These are phyloP conservation scores for Mycena rebaudengoi DNA, from an alignment of 768 basidiomycete species.

Conservation along the genomic window DNA sequence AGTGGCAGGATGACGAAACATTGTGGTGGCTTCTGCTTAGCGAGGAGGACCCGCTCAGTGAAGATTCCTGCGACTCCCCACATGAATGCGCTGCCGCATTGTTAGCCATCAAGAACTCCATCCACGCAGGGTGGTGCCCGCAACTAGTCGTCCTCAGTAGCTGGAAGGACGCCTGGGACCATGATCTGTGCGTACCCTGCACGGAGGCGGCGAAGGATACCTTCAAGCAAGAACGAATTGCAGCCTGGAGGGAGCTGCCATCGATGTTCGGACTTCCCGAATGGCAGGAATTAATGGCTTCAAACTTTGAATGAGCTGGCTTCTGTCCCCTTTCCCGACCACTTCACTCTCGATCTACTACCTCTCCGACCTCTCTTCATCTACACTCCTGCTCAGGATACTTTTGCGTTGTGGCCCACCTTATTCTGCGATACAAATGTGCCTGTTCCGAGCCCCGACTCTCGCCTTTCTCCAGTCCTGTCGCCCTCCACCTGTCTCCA, in stretches of 20 bases:
- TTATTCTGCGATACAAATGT: too few relatives aligned
- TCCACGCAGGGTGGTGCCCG: not conserved
- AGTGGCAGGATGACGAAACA: not conserved
- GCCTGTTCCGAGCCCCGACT: too few relatives aligned
- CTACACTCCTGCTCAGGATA: too few relatives aligned
- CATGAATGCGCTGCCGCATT: not conserved
- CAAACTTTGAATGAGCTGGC: slow-evolving; percentile 17
- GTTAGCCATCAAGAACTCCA: not conserved
- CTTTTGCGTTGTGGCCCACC: too few relatives aligned
- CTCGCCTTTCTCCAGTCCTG: too few relatives aligned
- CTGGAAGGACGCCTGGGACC: not conserved
- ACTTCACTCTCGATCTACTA: too few relatives aligned
- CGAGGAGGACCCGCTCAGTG: not conserved
- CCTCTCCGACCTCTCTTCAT: too few relatives aligned
- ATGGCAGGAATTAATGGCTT: slow-evolving; percentile 9
- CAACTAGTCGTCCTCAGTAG: not conserved
- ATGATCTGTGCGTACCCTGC: not conserved
- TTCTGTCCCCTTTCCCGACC: not conserved
- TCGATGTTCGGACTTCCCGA: slow-evolving; percentile 4
- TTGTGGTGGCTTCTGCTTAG: not conserved
- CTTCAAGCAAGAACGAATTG: not conserved
- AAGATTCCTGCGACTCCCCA: not conserved
- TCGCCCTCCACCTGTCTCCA: too few relatives aligned
- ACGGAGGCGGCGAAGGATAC: not conserved
- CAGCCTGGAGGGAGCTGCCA: slow-evolving; percentile 10